Conservation (phyloP, 257 asterid genomes). For the Penstemon eatonii region DNA sequence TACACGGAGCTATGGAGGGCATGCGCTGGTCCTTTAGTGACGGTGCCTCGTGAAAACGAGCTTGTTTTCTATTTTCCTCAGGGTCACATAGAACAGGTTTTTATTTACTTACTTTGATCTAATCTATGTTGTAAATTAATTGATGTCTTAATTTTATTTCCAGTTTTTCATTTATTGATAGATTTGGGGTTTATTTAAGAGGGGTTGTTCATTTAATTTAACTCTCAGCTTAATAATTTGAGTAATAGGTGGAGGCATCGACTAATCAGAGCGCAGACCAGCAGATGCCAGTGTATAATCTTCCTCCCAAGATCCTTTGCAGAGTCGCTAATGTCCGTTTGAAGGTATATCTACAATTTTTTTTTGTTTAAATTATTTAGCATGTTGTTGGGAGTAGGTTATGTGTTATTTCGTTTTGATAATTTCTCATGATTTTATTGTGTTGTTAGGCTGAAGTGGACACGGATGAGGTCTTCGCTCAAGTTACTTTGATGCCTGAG, state of each 20-base stretch:
- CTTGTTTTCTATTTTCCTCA: constrained; percentile 92
- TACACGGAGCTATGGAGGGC: constrained; percentile 93
- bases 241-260: constrained; percentile 85
- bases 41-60: constrained; percentile 78
- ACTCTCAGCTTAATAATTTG: constrained; percentile 13
- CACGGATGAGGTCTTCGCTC: constrained; percentile 86
- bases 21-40: constrained; percentile 95
- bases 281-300: constrained; percentile 89
- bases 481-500: constrained; percentile 74
- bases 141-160: background rate
- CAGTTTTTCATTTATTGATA: background rate
- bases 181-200: background rate
- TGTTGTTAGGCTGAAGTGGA: constrained; percentile 65
- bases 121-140: background rate
- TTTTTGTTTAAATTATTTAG: background rate
- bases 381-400: background rate
- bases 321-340: constrained; percentile 72
- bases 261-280: constrained; percentile 91
- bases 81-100: constrained; percentile 97
- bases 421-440: background rate
- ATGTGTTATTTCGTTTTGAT: background rate
- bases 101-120: too few species aligned
- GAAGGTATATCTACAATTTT: constrained; percentile 49
- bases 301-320: constrained; percentile 88
- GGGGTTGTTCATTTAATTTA: background rate